Evolutionary conservation across 192 early-diverging fungal genomes (phyloP).

Genomic region (Paraglomus occultum): DNA sequence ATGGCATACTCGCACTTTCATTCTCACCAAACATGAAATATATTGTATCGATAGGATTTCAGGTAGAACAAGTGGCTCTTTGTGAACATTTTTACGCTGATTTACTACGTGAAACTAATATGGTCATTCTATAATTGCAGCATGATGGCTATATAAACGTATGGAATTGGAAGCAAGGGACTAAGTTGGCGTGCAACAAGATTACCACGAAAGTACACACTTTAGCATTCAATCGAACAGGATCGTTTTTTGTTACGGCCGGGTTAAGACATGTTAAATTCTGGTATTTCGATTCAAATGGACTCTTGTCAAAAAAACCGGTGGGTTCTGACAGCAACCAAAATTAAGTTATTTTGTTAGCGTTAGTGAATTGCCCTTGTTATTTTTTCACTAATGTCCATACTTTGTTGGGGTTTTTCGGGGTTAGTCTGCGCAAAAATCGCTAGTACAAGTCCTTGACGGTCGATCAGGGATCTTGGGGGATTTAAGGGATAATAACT

Average conservation of each 20-base stretch:
- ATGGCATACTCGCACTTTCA: conserved; percentile 63
- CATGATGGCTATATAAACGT: conserved; percentile 80
- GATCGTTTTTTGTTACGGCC: conserved; percentile 73
- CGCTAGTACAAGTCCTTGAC: conserved; percentile 56
- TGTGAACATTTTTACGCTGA: not conserved
- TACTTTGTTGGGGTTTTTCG: not conserved
- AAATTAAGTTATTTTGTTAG: not conserved
- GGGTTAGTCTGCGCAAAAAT: conserved; percentile 12
- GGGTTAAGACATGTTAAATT: conserved; percentile 78
- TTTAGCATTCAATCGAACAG: conserved; percentile 60
- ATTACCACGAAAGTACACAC: conserved; percentile 64
- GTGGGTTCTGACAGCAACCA: conserved; percentile 23
- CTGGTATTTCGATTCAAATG: conserved; percentile 66
- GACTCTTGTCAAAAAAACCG: conserved; percentile 32
- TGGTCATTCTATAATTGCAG: conserved; percentile 35
- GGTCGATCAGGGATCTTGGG: conserved; percentile 66
- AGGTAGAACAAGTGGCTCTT: conserved; percentile 43
- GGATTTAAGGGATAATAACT: conserved; percentile 64
- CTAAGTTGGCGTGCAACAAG: conserved; percentile 59
- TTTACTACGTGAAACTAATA: not conserved
- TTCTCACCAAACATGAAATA: conserved; percentile 72
- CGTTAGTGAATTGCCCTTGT: not conserved
- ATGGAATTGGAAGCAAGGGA: conserved; percentile 76
- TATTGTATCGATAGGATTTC: conserved; percentile 73
- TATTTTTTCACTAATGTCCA: conserved; percentile 8